Percentiles rank a stretch among this genome's conserved stretches.
These are phyloP conservation scores for Flaveria trinervia DNA, from an alignment of 129 eudicot species.

Conservation along the genomic window DNA sequence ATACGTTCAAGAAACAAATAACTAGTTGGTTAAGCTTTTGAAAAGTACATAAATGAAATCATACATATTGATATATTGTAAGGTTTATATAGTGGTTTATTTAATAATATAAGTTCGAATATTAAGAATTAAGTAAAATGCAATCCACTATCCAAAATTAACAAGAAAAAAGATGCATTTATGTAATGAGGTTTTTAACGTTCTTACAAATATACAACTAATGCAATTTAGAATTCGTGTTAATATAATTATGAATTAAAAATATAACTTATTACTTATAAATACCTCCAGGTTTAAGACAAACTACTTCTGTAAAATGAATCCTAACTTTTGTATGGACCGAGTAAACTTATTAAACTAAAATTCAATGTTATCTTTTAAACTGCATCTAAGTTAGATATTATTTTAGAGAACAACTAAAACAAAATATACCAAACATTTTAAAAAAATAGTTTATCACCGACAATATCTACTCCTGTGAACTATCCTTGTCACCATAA, in stretches of 20 bases:
- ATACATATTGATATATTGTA: neutral
- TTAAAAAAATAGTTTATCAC: no score
- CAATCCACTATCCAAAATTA: neutral
- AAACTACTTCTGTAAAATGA: neutral
- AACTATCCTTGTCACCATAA: no score
- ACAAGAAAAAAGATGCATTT: no score
- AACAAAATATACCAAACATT: no score
- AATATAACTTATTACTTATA: neutral
- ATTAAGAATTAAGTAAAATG: neutral
- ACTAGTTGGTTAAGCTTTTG: conserved; percentile 21
- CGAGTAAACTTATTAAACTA: neutral
- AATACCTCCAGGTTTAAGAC: no score
- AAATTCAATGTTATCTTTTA: neutral
- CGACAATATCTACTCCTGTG: no score
- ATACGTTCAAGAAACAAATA: conserved; percentile 22
- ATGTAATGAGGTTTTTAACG: no score
- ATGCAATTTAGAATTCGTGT: neutral
- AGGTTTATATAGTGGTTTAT: neutral
- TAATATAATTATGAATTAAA: neutral
- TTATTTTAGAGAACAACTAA: neutral
- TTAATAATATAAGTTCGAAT: neutral
- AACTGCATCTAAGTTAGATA: neutral
- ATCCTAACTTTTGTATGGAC: neutral
- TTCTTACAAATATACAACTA: neutral
- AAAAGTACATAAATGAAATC: conserved; percentile 18